Conservation (phyloP, 208 protist genomes). For the Leishmania major region DNA sequence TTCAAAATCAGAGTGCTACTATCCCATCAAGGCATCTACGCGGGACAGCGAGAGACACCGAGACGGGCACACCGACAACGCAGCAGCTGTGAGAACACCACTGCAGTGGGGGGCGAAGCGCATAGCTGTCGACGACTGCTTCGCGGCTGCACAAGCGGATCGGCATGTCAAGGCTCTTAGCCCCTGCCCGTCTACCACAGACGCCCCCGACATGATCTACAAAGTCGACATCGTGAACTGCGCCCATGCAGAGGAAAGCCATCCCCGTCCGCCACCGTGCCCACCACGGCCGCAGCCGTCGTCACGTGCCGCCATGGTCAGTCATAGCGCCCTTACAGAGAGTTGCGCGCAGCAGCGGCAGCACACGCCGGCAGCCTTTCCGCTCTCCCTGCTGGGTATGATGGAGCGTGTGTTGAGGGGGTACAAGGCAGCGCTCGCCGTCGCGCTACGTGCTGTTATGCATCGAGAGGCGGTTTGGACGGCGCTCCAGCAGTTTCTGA, state of each 20-base stretch:
- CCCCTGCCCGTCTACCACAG: neutral
- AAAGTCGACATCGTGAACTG: neutral
- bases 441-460: constrained; percentile 14
- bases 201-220: neutral
- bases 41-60: neutral
- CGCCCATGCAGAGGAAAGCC: neutral
- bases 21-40: neutral
- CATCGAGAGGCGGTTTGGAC: constrained; percentile 35
- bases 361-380: neutral
- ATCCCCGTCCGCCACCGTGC: neutral
- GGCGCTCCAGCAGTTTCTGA: constrained; percentile 25
- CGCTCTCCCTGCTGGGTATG: neutral
- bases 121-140: neutral
- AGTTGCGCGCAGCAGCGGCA: neutral
- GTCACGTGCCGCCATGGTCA: neutral
- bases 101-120: neutral
- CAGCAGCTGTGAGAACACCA: neutral
- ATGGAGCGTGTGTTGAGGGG: constrained; percentile 7
- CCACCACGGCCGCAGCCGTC: neutral
- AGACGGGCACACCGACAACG: neutral
- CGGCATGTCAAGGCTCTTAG: neutral
- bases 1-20: neutral
- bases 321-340: neutral
- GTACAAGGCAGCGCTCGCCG: constrained; percentile 13
- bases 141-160: neutral